phyloP scores from a whole-genome alignment of 2,329 filamentous ascomycete genomes.

The Arthrocladium fulminans region DNA sequence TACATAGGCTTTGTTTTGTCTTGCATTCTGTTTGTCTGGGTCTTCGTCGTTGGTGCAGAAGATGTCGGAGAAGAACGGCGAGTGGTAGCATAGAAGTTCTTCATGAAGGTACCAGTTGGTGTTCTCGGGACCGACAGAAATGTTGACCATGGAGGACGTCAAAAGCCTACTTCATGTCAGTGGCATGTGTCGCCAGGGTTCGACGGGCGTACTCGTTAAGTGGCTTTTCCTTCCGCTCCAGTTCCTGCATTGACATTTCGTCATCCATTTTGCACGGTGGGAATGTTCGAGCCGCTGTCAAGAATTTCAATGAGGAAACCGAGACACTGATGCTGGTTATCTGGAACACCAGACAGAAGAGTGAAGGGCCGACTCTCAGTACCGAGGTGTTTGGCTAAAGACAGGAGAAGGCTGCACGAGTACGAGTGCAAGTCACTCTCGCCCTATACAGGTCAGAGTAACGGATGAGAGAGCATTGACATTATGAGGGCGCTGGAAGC shows the following conservation, averaged over 20 bases:
- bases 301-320: background rate
- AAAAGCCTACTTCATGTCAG: constrained; percentile 36
- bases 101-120: constrained; percentile 49
- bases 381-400: too few species aligned
- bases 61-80: constrained; percentile 45
- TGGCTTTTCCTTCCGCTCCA: constrained; percentile 28
- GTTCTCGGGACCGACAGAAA: constrained; percentile 47
- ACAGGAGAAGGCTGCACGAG: too few species aligned
- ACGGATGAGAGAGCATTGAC: too few species aligned
- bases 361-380: too few species aligned
- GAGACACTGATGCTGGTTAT: background rate
- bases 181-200: background rate
- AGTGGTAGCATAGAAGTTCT: constrained; percentile 47
- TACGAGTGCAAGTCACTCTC: too few species aligned
- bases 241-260: constrained; percentile 10
- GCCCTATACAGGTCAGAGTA: too few species aligned
- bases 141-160: constrained; percentile 46
- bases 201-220: constrained; percentile 33
- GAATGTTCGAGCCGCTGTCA: background rate
- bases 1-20: constrained; percentile 31
- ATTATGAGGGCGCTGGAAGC: background rate
- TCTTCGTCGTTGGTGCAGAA: constrained; percentile 37
- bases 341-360: too few species aligned
- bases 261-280: constrained; percentile 15
- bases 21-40: constrained; percentile 23